phyloP scores from a whole-genome alignment of 2,329 filamentous ascomycete genomes.

The Chaetomiaceae sp. region DNA sequence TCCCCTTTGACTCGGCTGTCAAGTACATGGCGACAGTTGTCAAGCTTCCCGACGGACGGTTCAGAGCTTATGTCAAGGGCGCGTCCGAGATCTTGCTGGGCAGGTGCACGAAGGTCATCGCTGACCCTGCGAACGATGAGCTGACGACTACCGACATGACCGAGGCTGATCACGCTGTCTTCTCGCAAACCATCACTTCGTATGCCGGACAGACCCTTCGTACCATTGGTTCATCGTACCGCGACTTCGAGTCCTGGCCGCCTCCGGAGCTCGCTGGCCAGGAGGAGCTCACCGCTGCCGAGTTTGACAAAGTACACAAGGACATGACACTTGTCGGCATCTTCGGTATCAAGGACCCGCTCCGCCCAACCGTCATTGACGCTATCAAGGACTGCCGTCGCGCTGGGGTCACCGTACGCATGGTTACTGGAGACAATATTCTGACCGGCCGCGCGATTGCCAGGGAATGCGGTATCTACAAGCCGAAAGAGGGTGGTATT shows the following conservation, averaged over 20 bases:
- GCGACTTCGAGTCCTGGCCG: slow-evolving; percentile 56
- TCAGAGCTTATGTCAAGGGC: slow-evolving; percentile 53
- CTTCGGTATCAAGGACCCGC: slow-evolving; percentile 71
- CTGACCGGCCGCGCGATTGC: slow-evolving; percentile 71
- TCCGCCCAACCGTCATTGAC: slow-evolving; percentile 61
- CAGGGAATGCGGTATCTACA: slow-evolving; percentile 66
- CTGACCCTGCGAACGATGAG: slow-evolving; percentile 48
- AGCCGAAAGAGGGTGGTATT: slow-evolving; percentile 44
- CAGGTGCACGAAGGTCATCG: slow-evolving; percentile 39
- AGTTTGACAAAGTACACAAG: slow-evolving; percentile 59
- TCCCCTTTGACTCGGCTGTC: slow-evolving; percentile 51
- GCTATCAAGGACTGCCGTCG: slow-evolving; percentile 63
- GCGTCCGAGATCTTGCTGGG: slow-evolving; percentile 53
- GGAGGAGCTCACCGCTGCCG: slow-evolving; percentile 59
- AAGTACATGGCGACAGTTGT: slow-evolving; percentile 56
- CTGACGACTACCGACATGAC: slow-evolving; percentile 50
- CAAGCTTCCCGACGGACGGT: slow-evolving; percentile 39
- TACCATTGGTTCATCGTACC: slow-evolving; percentile 70
- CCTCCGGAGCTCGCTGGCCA: slow-evolving; percentile 24
- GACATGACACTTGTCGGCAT: slow-evolving; percentile 70
- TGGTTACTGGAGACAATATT: slow-evolving; percentile 70
- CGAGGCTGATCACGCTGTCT: slow-evolving; percentile 49
- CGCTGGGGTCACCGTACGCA: slow-evolving; percentile 64
- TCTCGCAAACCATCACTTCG: slow-evolving; percentile 53
- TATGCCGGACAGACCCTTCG: slow-evolving; percentile 66